These are phyloP conservation scores for Salix exigua DNA, from an alignment of 345 rosid species.

Conservation along the genomic window DNA sequence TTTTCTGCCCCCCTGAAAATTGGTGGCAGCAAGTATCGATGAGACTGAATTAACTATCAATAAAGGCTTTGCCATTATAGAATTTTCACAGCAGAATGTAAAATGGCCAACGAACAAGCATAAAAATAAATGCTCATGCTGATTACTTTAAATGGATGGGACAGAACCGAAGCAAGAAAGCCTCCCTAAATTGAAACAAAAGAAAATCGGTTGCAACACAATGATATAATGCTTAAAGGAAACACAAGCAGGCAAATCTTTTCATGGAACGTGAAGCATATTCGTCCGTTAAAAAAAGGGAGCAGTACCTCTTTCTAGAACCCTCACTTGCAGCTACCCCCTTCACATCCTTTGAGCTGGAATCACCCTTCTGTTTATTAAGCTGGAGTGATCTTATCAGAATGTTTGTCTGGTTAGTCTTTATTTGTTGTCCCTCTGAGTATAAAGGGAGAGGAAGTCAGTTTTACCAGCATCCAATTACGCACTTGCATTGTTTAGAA, in stretches of 20 bases:
- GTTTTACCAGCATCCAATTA: constrained; percentile 8
- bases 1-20: constrained; percentile 64
- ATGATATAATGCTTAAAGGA: neutral
- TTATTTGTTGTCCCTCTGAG: constrained; percentile 71
- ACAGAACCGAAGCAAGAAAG: neutral
- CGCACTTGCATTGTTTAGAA: neutral
- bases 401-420: constrained; percentile 87
- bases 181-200: neutral
- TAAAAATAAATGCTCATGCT: neutral
- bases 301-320: constrained; percentile 65
- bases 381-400: constrained; percentile 79
- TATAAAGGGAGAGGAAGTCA: constrained; percentile 20
- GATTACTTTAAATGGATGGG: neutral
- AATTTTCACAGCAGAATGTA: neutral
- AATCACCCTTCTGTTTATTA: constrained; percentile 62
- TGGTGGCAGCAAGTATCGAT: neutral
- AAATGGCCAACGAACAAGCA: neutral
- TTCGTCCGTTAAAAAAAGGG: neutral
- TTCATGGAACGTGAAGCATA: neutral
- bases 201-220: neutral
- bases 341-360: constrained; percentile 56
- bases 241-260: neutral
- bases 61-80: neutral
- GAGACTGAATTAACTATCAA: constrained; percentile 5
- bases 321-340: constrained; percentile 48